These are phyloP conservation scores for Tolypocladium sp. DNA, from an alignment of 2,329 filamentous ascomycete species.

Conservation along the genomic window DNA sequence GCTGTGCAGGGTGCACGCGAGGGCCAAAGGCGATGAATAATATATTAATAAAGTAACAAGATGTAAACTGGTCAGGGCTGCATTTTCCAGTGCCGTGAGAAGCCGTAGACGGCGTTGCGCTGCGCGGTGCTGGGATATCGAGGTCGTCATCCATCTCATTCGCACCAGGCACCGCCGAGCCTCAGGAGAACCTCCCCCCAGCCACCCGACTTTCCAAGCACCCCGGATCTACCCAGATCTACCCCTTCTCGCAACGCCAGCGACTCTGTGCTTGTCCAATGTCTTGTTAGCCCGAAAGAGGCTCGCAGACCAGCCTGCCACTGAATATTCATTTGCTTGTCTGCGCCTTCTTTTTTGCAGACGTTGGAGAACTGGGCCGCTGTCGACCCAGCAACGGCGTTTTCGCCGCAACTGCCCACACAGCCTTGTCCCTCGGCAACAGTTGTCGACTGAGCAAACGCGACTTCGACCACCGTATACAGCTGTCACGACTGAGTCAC, in stretches of 20 bases:
- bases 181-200: neutral
- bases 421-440: neutral
- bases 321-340: neutral
- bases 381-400: neutral
- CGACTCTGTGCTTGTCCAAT: neutral
- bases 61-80: neutral
- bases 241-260: neutral
- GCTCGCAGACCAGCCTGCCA: neutral
- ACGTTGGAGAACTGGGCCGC: neutral
- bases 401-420: neutral
- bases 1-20: neutral
- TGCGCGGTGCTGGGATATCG: neutral
- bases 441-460: neutral
- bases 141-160: neutral
- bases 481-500: neutral
- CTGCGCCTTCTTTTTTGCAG: neutral
- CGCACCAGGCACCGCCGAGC: slow-evolving; percentile 1
- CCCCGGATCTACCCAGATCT: neutral
- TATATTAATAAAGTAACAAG: slow-evolving; percentile 1
- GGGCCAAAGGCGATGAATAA: slow-evolving; percentile 3
- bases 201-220: slow-evolving; percentile 1
- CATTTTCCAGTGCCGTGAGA: neutral
- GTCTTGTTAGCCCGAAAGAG: neutral
- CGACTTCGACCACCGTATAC: neutral
- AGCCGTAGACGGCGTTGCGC: neutral